Percentiles rank a stretch among this genome's conserved stretches.
phyloP scores from a whole-genome alignment of 78 protist species.

The Dictyostelium purpureum region DNA sequence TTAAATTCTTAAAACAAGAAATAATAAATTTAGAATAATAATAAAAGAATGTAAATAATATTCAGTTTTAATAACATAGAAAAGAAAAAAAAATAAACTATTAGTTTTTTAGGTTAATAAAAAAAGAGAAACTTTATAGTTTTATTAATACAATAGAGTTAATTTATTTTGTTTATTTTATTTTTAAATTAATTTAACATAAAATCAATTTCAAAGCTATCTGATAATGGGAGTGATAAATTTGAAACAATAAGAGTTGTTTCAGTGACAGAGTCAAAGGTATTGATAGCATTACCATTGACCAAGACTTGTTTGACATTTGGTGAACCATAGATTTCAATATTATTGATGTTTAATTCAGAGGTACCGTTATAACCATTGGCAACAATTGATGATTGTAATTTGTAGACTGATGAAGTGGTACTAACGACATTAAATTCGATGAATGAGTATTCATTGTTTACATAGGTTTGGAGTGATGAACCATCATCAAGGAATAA shows the following conservation, averaged over 20 bases:
- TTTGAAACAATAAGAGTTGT: not conserved
- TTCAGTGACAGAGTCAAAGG: not conserved
- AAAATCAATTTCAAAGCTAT: slow-evolving; percentile 30
- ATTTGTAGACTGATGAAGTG: not conserved
- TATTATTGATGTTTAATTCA: not conserved
- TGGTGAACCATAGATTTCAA: slow-evolving; percentile 31
- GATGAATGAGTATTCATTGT: not conserved
- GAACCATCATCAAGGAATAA: slow-evolving; percentile 64
- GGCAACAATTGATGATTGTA: not conserved
- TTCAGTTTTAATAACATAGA: no score
- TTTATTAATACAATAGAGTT: no score
- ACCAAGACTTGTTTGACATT: not conserved
- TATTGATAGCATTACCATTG: slow-evolving; percentile 1
- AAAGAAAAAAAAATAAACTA: no score
- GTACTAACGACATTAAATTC: not conserved
- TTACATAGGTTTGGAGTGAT: not conserved
- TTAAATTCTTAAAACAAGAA: no score
- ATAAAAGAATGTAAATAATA: no score
- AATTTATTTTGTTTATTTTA: not conserved
- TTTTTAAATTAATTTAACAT: not conserved
- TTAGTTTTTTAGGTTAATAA: no score
- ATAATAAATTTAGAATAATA: no score
- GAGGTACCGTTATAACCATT: not conserved
- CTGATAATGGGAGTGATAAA: not conserved
- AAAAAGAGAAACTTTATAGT: no score